Base-by-base conservation (phyloP, 106 monocot genomes). In the Acorus gramineus region DNA sequence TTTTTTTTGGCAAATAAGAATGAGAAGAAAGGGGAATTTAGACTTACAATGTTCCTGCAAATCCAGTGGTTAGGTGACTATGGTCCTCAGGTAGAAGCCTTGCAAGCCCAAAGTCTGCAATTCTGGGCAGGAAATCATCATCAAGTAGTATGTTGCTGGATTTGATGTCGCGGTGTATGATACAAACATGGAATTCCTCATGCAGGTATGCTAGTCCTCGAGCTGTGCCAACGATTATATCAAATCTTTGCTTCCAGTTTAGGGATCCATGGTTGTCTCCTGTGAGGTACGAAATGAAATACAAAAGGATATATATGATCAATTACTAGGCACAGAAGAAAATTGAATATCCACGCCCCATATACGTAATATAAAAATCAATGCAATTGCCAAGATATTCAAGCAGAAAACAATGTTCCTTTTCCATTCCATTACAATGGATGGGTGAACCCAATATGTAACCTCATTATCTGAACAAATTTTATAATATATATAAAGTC, bases 131-230 rank as follows among this genome's bases (percentile, higher is more conserved):
- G 14, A 57, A 57, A 11, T 57, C 57, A 57, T 57, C 57, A 57
- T 57, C 57, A 11, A 57, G 14, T 12, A 57, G 57, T 57, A 57
- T 57, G 13, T 57, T 57, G n/a, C 57, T 57, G 13, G 57, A 57
- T 57, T 57, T 57, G 4, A 57, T 57, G 57, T 57, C 57, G 14
- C 57, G 57, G 2, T 57, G 57, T 57, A 57, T 57, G 13, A 57
- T 57, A 14, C 57, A 57, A 14, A 57, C 57, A 57, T 57, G 57
- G 14, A 57, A 57, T 57, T 57, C 57, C 13, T 57, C 57, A 57
- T 57, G 57, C 5, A 57, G 57, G 13, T 57, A 57, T 5, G 57
- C 57, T 11, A 57, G 57, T 14, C 57, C 57, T 57, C 57, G 10
- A 14, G 57, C 57, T 12, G 13, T 57, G 57, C 57, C 57, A 57